Conservation (phyloP, 2,329 filamentous ascomycete species). For the Calonectria pauciramosa region DNA sequence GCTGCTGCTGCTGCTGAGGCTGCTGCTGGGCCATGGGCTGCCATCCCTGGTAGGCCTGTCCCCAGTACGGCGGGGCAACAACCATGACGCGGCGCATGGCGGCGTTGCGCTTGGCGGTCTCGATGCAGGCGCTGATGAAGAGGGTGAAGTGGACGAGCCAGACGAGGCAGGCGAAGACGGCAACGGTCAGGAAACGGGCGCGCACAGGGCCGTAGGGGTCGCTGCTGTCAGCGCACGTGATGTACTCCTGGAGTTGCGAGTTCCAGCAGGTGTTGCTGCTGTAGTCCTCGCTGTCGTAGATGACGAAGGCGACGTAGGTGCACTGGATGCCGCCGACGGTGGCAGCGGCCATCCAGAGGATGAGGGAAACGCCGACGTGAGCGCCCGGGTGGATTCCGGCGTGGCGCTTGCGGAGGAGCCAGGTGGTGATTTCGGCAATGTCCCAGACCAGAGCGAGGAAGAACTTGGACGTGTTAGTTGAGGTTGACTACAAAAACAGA, state of each 20-base stretch:
- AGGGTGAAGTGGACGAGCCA: constrained; percentile 53
- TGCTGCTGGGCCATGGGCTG: constrained; percentile 45
- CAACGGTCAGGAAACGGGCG: constrained; percentile 35
- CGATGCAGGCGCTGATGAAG: constrained; percentile 57
- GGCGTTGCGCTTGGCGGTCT: constrained; percentile 50
- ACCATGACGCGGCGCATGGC: constrained; percentile 42
- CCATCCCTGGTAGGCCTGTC: constrained; percentile 47
- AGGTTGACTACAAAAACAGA: background rate
- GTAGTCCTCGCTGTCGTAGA: constrained; percentile 31
- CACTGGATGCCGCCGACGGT: constrained; percentile 43
- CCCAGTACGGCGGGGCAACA: constrained; percentile 48
- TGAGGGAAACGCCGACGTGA: constrained; percentile 58
- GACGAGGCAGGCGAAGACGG: constrained; percentile 43
- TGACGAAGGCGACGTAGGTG: constrained; percentile 30
- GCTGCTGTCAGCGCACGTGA: constrained; percentile 12
- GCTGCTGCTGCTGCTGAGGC: background rate
- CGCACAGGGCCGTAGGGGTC: constrained; percentile 13
- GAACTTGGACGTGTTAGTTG: constrained; percentile 46
- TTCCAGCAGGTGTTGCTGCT: constrained; percentile 27
- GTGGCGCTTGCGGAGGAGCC: constrained; percentile 49
- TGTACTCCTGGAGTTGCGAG: constrained; percentile 18
- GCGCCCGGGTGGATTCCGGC: constrained; percentile 59
- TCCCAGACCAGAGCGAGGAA: constrained; percentile 54
- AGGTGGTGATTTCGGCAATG: constrained; percentile 54
- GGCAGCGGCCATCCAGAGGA: constrained; percentile 56